A percentile compares a stretch with the other conserved stretches of the same genome.
These are phyloP conservation scores for Alternaria metachromatica DNA, from an alignment of 2,329 filamentous ascomycete species.

Conservation along the genomic window DNA sequence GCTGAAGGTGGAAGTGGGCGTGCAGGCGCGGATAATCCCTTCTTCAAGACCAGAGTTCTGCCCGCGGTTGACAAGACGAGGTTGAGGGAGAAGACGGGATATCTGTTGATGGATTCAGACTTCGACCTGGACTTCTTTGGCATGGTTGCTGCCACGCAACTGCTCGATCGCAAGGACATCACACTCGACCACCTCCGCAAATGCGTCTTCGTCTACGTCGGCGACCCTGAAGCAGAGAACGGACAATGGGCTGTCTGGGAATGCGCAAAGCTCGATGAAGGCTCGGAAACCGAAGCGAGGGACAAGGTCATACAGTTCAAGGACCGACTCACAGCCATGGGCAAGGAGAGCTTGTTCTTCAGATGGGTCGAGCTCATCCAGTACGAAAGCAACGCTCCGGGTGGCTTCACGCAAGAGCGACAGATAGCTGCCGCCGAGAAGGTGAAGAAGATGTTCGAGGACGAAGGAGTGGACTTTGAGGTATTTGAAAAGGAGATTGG, in stretches of 20 bases:
- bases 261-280: conserved; percentile 58
- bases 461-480: conserved; percentile 82
- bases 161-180: conserved; percentile 69
- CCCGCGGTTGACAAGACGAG: conserved; percentile 72
- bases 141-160: conserved; percentile 75
- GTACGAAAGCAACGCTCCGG: conserved; percentile 79
- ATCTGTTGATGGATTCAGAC: conserved; percentile 80
- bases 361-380: conserved; percentile 93
- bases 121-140: conserved; percentile 87
- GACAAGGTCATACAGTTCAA: conserved; percentile 82
- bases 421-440: conserved; percentile 76
- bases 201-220: conserved; percentile 60
- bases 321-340: conserved; percentile 74
- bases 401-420: conserved; percentile 76
- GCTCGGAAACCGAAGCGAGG: conserved; percentile 66
- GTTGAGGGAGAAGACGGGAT: conserved; percentile 81
- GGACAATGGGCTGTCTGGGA: conserved; percentile 75
- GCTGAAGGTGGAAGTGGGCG: conserved; percentile 54
- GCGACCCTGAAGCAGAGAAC: conserved; percentile 45
- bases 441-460: conserved; percentile 76
- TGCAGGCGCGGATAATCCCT: conserved; percentile 59
- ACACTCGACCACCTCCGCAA: conserved; percentile 72
- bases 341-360: conserved; percentile 89
- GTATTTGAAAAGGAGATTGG: conserved; percentile 76
- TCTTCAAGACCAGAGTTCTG: conserved; percentile 68